Evolutionary conservation across 805 yeast species (phyloP).

Genomic region (Metschnikowia amazonensis): DNA sequence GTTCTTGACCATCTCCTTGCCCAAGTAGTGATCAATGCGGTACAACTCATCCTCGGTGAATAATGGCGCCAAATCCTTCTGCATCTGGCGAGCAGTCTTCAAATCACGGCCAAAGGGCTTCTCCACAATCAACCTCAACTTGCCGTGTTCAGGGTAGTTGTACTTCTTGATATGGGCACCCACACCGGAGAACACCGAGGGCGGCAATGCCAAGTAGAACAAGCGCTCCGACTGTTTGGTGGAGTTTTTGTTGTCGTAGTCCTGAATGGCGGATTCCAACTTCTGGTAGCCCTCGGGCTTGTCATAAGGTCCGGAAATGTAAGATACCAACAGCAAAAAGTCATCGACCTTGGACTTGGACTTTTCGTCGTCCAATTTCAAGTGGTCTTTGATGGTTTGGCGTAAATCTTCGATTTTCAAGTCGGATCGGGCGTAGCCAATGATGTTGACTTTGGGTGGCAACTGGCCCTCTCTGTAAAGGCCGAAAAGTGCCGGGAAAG

Average conservation of each 20-base stretch:
- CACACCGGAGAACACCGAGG: conserved; percentile 81
- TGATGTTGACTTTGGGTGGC: conserved; percentile 64
- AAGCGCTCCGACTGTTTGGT: conserved; percentile 65
- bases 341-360: conserved; percentile 46
- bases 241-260: conserved; percentile 50
- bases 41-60: conserved; percentile 88
- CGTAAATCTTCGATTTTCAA: conserved; percentile 64
- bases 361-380: conserved; percentile 49
- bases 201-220: conserved; percentile 93
- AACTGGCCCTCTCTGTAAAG: conserved; percentile 63
- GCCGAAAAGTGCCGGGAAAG: conserved; percentile 84
- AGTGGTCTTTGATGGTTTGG: conserved; percentile 58
- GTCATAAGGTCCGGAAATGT: conserved; percentile 80
- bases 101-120: conserved; percentile 97
- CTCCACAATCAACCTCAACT: conserved; percentile 81
- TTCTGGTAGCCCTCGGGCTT: conserved; percentile 64
- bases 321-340: conserved; percentile 63
- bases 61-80: conserved; percentile 72
- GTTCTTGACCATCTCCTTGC: conserved; percentile 97
- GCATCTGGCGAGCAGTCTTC: conserved; percentile 71
- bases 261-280: conserved; percentile 52
- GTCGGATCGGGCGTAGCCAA: conserved; percentile 90
- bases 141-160: conserved; percentile 58
- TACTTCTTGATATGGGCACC: conserved; percentile 66
- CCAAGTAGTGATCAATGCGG: conserved; percentile 96